A percentile compares a stretch with the other conserved stretches of the same genome.
phyloP scores from a whole-genome alignment of 2,329 filamentous ascomycete species.

The Aspergillus fructus region DNA sequence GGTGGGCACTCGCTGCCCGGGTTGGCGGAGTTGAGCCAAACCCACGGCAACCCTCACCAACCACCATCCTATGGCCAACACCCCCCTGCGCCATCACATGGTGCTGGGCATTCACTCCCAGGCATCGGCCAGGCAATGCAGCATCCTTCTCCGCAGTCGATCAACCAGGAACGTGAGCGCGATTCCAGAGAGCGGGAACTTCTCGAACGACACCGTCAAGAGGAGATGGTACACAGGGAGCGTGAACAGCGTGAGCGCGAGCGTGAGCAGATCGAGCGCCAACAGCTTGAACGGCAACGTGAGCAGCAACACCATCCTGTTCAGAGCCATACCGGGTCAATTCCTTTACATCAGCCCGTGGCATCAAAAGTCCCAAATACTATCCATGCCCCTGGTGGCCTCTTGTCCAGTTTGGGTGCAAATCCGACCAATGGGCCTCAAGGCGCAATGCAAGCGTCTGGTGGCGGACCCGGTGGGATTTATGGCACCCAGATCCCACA shows the following conservation, averaged over 20 bases:
- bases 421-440: slow-evolving; percentile 55
- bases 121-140: slow-evolving; percentile 44
- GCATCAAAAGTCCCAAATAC: slow-evolving; percentile 76
- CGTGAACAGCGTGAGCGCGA: slow-evolving; percentile 55
- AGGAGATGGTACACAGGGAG: slow-evolving; percentile 58
- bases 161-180: slow-evolving; percentile 47
- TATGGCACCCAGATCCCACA: slow-evolving; percentile 70
- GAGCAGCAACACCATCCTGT: slow-evolving; percentile 68
- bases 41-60: slow-evolving; percentile 41
- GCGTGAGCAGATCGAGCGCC: slow-evolving; percentile 50
- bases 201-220: slow-evolving; percentile 51
- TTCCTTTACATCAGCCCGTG: slow-evolving; percentile 92
- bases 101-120: slow-evolving; percentile 38
- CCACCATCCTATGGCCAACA: slow-evolving; percentile 45
- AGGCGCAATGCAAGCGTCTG: slow-evolving; percentile 58
- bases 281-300: slow-evolving; percentile 56
- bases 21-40: slow-evolving; percentile 48
- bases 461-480: slow-evolving; percentile 60
- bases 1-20: slow-evolving; percentile 48
- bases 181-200: slow-evolving; percentile 57
- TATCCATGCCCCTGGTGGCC: slow-evolving; percentile 88
- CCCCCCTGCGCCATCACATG: slow-evolving; percentile 36
- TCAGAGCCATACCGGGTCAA: slow-evolving; percentile 82
- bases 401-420: slow-evolving; percentile 72
- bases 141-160: slow-evolving; percentile 41